Conservation (phyloP, 2,329 filamentous ascomycete species). For the Botryotinia narcissicola region DNA sequence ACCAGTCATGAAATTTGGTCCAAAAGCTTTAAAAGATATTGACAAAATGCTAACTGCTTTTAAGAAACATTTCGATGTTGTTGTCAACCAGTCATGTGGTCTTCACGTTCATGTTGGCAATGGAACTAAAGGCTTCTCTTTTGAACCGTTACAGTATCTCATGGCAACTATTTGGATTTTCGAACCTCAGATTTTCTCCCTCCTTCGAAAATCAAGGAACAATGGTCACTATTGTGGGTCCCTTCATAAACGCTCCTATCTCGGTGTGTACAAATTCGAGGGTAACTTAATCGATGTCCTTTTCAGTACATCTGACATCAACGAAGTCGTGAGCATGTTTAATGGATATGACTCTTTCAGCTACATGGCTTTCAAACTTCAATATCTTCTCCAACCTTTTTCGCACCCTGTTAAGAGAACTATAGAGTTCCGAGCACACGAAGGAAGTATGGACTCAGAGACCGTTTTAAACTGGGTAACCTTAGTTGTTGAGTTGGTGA, state of each 20-base stretch:
- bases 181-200: constrained; percentile 32
- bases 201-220: constrained; percentile 27
- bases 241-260: background rate
- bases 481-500: constrained; percentile 1
- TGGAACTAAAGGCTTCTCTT: constrained; percentile 25
- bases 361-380: background rate
- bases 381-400: background rate
- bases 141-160: constrained; percentile 34
- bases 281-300: background rate
- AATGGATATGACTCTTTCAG: background rate
- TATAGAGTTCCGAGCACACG: constrained; percentile 32
- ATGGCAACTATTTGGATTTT: constrained; percentile 32
- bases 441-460: constrained; percentile 23
- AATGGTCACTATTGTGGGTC: background rate
- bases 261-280: background rate
- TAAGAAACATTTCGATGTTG: background rate
- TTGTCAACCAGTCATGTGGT: constrained; percentile 28
- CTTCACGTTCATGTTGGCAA: constrained; percentile 39
- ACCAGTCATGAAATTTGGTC: background rate
- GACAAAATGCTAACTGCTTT: background rate
- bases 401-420: background rate
- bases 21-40: background rate
- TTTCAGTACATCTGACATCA: background rate
- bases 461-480: constrained; percentile 17
- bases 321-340: background rate